Base-by-base conservation (phyloP, 148 eudicot species). In the Euryodendron excelsum region DNA sequence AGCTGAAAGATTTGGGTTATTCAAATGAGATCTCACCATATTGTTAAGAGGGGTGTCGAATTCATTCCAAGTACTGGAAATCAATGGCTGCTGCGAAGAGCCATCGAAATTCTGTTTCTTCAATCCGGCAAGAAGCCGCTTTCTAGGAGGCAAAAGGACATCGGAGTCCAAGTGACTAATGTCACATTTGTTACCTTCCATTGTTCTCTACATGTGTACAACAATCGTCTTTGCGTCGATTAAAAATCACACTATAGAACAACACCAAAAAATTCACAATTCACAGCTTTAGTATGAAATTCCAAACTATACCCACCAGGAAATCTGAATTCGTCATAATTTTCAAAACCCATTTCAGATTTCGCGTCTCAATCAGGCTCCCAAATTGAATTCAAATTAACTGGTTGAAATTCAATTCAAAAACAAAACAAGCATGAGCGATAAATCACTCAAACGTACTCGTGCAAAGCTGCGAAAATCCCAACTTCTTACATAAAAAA, bases 91-190 rank as follows among this genome's bases (percentile, higher is more conserved):
- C 18, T 78, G 86, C 1, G 84, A 81, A 56, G 64, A 81, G 78
- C 76, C 86, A 87, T 88, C 90, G 0, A 82, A 84, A 79, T 82
- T 91, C 79, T 90, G 97, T 62, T 88, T 95, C 85, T 90, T 95
- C 79, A 91, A 68, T 48, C 93, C 96, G 0, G 93, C 97, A 27
- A 95, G 85, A 61, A 91, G 88, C 63, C 97, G 91, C 77, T 95
- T 95, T 55, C 96, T 90, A 37, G 99, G 99, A n/a, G 99, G 97
- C 84, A 95, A 88, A 78, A 85, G 92, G 62, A 90, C 91, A 79
- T 93, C 96, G 1, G 92, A 79, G 72, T 91, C 94, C 82, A 88
- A 53, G 63, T 87, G 90, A 87, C 84, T 89, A 33, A 82, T 55
- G 75, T 85, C 91, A 74, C 86, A 86, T 34, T 79, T 79, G 77